Percentiles rank a stretch among this genome's conserved stretches.
These are phyloP conservation scores for Penicillium concentricum DNA, from an alignment of 2,329 filamentous ascomycete species.

Conservation along the genomic window DNA sequence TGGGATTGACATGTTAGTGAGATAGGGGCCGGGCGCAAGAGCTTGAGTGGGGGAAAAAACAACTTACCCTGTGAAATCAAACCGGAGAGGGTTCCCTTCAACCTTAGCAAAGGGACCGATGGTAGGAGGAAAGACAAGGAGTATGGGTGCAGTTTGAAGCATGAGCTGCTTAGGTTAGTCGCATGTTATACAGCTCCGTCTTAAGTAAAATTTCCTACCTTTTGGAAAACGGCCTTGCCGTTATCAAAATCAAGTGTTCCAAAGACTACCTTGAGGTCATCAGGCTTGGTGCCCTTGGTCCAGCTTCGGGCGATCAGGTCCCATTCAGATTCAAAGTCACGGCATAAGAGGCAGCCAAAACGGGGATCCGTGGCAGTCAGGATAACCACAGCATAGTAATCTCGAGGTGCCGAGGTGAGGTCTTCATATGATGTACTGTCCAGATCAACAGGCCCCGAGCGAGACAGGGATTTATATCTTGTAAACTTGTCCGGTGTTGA, in stretches of 20 bases:
- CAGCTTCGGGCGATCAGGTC: slow-evolving; percentile 82
- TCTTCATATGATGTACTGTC: slow-evolving; percentile 72
- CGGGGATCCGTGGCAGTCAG: slow-evolving; percentile 81
- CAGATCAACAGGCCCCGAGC: slow-evolving; percentile 71
- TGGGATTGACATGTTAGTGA: slow-evolving; percentile 6
- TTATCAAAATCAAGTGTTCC: slow-evolving; percentile 83
- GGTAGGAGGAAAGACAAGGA: slow-evolving; percentile 85
- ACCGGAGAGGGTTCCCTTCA: slow-evolving; percentile 69
- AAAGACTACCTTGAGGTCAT: slow-evolving; percentile 63
- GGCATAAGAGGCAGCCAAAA: slow-evolving; percentile 82
- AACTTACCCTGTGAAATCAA: slow-evolving; percentile 81
- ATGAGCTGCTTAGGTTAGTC: slow-evolving; percentile 62
- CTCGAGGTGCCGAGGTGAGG: slow-evolving; percentile 72
- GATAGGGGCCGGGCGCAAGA: not conserved
- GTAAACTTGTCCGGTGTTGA: slow-evolving; percentile 67
- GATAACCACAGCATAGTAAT: slow-evolving; percentile 79
- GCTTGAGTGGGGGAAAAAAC: slow-evolving; percentile 11
- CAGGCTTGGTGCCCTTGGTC: slow-evolving; percentile 72
- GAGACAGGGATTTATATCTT: slow-evolving; percentile 67
- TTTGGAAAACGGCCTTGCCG: slow-evolving; percentile 81
- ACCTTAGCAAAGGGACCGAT: slow-evolving; percentile 73
- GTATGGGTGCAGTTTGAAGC: slow-evolving; percentile 89
- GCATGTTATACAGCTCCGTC: not conserved
- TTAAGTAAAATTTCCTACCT: slow-evolving; percentile 55
- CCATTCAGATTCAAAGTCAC: slow-evolving; percentile 93